Base-by-base conservation (phyloP, 2,329 filamentous ascomycete species). In the Xylariaceae sp. region DNA sequence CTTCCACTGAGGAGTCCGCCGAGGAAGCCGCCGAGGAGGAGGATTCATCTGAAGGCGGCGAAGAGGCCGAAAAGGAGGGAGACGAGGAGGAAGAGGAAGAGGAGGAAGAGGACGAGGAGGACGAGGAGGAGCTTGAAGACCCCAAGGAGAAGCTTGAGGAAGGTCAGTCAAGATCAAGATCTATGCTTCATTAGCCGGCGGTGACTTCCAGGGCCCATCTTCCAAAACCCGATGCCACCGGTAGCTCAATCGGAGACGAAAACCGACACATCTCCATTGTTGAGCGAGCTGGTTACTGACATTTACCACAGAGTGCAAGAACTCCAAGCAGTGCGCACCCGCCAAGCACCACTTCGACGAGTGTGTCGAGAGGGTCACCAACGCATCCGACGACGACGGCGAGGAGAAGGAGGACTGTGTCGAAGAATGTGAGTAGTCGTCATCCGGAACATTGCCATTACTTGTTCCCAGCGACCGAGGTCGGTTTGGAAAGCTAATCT, bases 311-410 rank as follows among this genome's bases (percentile, higher is more conserved):
- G 94, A 96, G 68, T 99, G 94, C 82, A 82, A 83, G 73, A 83
- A 92, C 71, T 90, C 90, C 58, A 81, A 86, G 71, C 78, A 88
- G 73, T 99, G 94, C 76, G 80, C 86, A 55, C 85, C 87, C 52
- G 82, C 83, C 68, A 99, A 97, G 85, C 92, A 97, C 81, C 94
- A 99, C 82, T 97, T 87, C 72, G 92, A 97, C 61, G 90, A 96
- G 76, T 99, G 94, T 72, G 90, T 92, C 63, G 91, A 96, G 82
- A 90, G 94, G 65, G 94, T 99, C 62, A 89, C 85, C 54, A 67
- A 67, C 52, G 70, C 73, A 59, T 83, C 90, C 66, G 82, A 86
- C 62, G 81, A 86, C 58, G 83, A 86, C 63, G 85, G 77, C 48
- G 84, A 88, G 67, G 94, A 97, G 81, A 90, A 88, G 66, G 94